These are phyloP conservation scores for Plenodomus tracheiphilus DNA, from an alignment of 2,329 filamentous ascomycete species.

Conservation along the genomic window DNA sequence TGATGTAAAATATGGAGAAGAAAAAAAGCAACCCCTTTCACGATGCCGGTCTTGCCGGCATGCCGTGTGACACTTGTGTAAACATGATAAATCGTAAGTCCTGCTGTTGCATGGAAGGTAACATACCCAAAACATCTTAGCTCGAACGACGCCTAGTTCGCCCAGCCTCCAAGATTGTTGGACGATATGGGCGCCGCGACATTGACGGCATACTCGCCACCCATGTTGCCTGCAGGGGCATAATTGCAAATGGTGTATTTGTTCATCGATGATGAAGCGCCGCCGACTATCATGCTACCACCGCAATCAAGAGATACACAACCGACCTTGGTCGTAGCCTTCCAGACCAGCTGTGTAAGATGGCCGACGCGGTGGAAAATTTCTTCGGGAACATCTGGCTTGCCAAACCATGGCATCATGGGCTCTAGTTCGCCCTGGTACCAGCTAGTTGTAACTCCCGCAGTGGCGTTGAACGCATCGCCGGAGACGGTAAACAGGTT, in stretches of 20 bases:
- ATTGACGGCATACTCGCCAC: conserved; percentile 57
- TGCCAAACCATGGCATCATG: conserved; percentile 61
- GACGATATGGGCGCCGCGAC: conserved; percentile 47
- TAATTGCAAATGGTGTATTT: conserved; percentile 84
- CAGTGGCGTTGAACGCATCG: conserved; percentile 59
- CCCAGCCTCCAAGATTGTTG: conserved; percentile 30
- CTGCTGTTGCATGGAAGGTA: neutral
- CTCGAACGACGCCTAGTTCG: conserved; percentile 24
- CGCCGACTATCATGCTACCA: conserved; percentile 26
- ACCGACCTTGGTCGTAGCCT: conserved; percentile 42
- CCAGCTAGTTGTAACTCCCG: conserved; percentile 79
- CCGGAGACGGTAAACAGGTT: conserved; percentile 77
- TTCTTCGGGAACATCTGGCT: conserved; percentile 56
- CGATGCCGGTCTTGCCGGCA: conserved; percentile 1
- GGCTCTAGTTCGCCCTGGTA: conserved; percentile 78
- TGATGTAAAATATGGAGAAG: neutral
- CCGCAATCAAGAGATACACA: conserved; percentile 40
- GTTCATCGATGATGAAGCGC: conserved; percentile 22
- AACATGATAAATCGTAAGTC: conserved; percentile 2
- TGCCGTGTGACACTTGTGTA: conserved; percentile 1
- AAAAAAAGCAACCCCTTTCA: neutral
- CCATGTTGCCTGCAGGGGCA: conserved; percentile 65
- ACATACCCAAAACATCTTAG: conserved; percentile 1
- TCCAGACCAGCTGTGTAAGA: conserved; percentile 46
- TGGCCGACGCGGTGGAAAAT: conserved; percentile 40